These are phyloP conservation scores for Morella rubra DNA, from an alignment of 306 rosid genomes.

Conservation along the genomic window DNA sequence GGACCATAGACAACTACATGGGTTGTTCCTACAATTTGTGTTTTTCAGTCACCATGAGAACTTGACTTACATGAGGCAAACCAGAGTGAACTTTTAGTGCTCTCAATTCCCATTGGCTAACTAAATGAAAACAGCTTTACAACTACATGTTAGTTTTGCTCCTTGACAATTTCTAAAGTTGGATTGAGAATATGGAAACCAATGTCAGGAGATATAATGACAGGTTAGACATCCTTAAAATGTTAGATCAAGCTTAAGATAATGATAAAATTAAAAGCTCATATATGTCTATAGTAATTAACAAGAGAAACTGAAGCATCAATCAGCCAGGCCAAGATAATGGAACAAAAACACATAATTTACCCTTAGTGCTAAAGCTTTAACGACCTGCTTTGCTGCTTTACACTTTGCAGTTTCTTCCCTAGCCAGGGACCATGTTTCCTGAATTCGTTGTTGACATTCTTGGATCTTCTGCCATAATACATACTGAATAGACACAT, in stretches of 20 bases:
- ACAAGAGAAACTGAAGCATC: neutral
- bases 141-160: neutral
- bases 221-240: neutral
- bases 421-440: conserved; percentile 62
- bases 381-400: conserved; percentile 71
- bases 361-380: conserved; percentile 72
- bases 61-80: neutral
- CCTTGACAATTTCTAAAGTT: neutral
- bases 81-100: neutral
- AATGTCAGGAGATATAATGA: neutral
- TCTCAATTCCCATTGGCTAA: neutral
- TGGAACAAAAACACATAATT: conserved; percentile 16
- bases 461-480: conserved; percentile 41
- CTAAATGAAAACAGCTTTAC: neutral
- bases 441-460: conserved; percentile 53
- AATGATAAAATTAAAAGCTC: neutral
- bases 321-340: conserved; percentile 4
- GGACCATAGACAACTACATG: neutral
- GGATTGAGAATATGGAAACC: neutral
- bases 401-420: conserved; percentile 72
- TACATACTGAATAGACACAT: too few species aligned
- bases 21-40: neutral
- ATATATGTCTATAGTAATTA: neutral
- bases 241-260: neutral
- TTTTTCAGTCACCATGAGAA: neutral